Conservation (phyloP, 192 early-diverging fungal species). For the Coemansia sp. region DNA sequence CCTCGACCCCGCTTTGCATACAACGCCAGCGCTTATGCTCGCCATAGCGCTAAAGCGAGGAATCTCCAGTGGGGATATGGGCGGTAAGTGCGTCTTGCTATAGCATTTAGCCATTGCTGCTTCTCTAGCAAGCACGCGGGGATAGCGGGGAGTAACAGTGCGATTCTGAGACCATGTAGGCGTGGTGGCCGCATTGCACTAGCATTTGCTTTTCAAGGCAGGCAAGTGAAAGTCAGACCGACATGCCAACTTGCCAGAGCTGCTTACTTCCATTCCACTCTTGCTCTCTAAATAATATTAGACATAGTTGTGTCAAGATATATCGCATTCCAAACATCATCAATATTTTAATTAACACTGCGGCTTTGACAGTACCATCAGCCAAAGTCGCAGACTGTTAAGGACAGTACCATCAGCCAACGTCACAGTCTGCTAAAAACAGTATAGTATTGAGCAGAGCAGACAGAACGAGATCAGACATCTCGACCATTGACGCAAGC, state of each 20-base stretch:
- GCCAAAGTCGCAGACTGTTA: not conserved
- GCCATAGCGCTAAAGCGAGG: not conserved
- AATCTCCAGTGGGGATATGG: not conserved
- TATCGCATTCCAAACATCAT: not conserved
- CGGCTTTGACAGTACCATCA: not conserved
- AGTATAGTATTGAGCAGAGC: not conserved
- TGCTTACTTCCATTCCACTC: not conserved
- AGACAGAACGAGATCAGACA: not conserved
- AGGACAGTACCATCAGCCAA: not conserved
- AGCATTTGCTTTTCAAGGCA: not conserved
- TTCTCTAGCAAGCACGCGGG: not conserved
- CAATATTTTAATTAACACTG: not conserved
- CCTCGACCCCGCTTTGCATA: not conserved
- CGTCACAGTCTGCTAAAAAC: not conserved
- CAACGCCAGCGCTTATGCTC: not conserved
- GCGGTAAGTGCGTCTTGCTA: not conserved
- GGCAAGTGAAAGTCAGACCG: not conserved
- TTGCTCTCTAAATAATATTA: not conserved
- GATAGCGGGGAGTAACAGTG: not conserved
- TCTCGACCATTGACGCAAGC: not conserved
- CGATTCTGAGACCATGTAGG: not conserved
- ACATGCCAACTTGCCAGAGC: not conserved
- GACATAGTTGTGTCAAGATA: not conserved
- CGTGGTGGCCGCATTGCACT: not conserved
- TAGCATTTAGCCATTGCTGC: not conserved